Base-by-base conservation (phyloP, 1,284 basidiomycete genomes). In the Fomitopsis palustris region DNA sequence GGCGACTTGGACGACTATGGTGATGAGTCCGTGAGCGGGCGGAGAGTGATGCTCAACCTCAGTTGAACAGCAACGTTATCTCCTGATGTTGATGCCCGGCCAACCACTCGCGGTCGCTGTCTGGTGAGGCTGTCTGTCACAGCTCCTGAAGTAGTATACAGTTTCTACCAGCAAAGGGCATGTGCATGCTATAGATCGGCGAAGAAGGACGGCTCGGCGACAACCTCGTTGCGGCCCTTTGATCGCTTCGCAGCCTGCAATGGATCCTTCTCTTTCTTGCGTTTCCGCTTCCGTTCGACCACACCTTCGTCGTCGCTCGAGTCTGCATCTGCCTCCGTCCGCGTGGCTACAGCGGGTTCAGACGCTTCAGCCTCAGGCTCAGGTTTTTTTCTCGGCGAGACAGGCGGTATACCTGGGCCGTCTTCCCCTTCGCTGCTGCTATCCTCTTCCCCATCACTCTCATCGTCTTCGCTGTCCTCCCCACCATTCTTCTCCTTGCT, bases 171-270 rank as follows among this genome's bases (percentile, higher is more conserved):
- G n/a, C n/a, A n/a, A n/a, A n/a, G n/a, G n/a, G n/a, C 35, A 37
- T 10, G 12, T 9, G 12, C 35, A 12, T 27, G 17, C 27, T 51
- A 54, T 39, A 92, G 72, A 55, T 80, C 87, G 53, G 84, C 81
- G 68, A 92, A 93, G 73, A 92, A 92, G n/a, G 83, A 78, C 12
- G 78, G 75, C 25, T 82, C 82, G 3, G 80, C 77, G 43, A 78
- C 79, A 41, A 84, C 77, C 63, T 79, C 74, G 65, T 84, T 83
- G 61, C 77, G 80, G 33, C 81, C 85, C 70, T 85, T 87, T 70
- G 82, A 82, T 69, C 77, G 82, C 68, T 79, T 81, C 39, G 71
- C 70, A 16, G 72, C 69, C 51, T 65, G 65, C 58, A 85, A 66
- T 6, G 77, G 70, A 57, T 83, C 81, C 57, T 80, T 80, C 39